These are phyloP conservation scores for Carex myosuroides DNA, from an alignment of 176 grass and related monocot species.

Conservation along the genomic window DNA sequence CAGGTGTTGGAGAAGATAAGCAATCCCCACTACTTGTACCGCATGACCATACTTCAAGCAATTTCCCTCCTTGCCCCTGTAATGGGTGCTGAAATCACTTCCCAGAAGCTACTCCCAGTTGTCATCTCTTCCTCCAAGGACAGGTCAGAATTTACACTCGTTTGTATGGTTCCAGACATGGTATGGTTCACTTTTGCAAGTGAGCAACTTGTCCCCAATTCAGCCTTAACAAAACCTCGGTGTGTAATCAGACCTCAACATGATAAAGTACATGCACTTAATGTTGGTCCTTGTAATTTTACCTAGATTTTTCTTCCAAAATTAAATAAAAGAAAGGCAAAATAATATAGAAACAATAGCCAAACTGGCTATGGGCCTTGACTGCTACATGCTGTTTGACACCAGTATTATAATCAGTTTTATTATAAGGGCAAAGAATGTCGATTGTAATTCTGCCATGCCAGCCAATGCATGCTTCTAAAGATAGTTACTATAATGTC, in stretches of 20 bases:
- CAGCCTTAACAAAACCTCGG: neutral
- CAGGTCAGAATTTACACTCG: constrained; percentile 39
- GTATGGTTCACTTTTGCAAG: neutral
- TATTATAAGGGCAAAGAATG: neutral
- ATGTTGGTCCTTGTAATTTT: neutral
- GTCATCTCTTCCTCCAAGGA: constrained; percentile 81
- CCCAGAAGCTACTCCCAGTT: constrained; percentile 67
- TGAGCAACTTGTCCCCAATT: neutral
- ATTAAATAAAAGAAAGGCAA: neutral
- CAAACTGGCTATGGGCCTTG: neutral
- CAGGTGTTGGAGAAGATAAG: constrained; percentile 94
- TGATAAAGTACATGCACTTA: neutral
- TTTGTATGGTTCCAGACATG: neutral
- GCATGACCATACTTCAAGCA: constrained; percentile 86
- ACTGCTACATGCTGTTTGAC: neutral
- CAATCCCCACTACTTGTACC: constrained; percentile 91
- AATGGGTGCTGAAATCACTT: constrained; percentile 83
- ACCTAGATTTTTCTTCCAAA: neutral
- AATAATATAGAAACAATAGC: neutral
- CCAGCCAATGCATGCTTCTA: neutral
- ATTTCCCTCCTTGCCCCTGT: constrained; percentile 81
- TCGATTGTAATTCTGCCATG: neutral
- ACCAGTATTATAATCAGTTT: neutral
- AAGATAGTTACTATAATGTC: neutral
- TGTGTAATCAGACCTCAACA: neutral